phyloP scores from a whole-genome alignment of 2,329 filamentous ascomycete species.

The Clarireedia sp. region DNA sequence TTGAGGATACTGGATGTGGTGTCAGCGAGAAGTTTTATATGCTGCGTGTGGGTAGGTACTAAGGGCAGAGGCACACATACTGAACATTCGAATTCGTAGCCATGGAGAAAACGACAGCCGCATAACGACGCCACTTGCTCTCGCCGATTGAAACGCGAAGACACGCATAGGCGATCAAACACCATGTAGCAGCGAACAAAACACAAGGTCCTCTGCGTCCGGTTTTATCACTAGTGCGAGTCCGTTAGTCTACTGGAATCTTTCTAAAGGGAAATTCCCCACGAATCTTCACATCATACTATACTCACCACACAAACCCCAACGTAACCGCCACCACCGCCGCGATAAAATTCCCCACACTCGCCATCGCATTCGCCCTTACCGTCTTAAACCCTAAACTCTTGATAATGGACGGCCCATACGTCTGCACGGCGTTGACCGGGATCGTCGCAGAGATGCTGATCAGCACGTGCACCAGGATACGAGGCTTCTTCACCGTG shows the following conservation, averaged over 20 bases:
- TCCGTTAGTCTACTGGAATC: too few relatives aligned
- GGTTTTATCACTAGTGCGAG: conserved; percentile 22
- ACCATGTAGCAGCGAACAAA: conserved; percentile 31
- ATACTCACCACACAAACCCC: not conserved
- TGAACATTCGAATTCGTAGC: conserved; percentile 4
- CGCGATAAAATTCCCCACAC: conserved; percentile 15
- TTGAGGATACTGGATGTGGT: conserved; percentile 16
- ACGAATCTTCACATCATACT: too few relatives aligned
- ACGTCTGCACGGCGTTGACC: conserved; percentile 22
- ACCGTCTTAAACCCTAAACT: conserved; percentile 24
- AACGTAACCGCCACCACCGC: conserved; percentile 8
- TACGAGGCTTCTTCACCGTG: not conserved
- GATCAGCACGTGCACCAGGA: conserved; percentile 23
- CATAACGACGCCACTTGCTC: conserved; percentile 21
- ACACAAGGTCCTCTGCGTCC: conserved; percentile 31
- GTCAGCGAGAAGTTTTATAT: not conserved
- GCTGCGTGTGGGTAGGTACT: too few relatives aligned
- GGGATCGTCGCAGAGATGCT: conserved; percentile 13
- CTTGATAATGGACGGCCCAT: conserved; percentile 28
- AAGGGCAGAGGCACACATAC: not conserved
- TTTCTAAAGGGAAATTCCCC: too few relatives aligned
- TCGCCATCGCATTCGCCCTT: conserved; percentile 25
- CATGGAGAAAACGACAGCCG: conserved; percentile 29
- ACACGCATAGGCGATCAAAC: conserved; percentile 32
- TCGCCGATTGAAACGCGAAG: conserved; percentile 25